These are phyloP conservation scores for Epicoccum sorghinum DNA, from an alignment of 2,329 filamentous ascomycete genomes.

Conservation along the genomic window DNA sequence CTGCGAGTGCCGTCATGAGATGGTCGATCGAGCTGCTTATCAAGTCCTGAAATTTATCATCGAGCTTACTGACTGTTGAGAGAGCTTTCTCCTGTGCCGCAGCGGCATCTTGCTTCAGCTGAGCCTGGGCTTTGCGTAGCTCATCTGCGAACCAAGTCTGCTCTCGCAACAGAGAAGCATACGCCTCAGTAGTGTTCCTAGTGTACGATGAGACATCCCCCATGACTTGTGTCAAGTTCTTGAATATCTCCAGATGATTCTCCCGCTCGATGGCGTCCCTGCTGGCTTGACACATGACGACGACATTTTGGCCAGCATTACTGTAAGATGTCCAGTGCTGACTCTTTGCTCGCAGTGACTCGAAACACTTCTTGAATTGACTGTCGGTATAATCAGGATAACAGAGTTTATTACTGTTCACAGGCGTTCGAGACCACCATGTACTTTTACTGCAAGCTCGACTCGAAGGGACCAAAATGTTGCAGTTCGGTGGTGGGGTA, in stretches of 20 bases:
- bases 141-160: slow-evolving; percentile 33
- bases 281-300: slow-evolving; percentile 67
- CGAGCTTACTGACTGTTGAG: slow-evolving; percentile 21
- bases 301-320: slow-evolving; percentile 65
- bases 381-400: slow-evolving; percentile 41
- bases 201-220: slow-evolving; percentile 29
- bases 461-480: slow-evolving; percentile 53
- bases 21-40: slow-evolving; percentile 27
- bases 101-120: slow-evolving; percentile 24
- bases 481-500: slow-evolving; percentile 58
- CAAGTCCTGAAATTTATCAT: slow-evolving; percentile 29
- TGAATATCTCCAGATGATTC: slow-evolving; percentile 43
- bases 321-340: slow-evolving; percentile 70
- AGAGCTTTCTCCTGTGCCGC: slow-evolving; percentile 29
- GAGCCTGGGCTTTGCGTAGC: slow-evolving; percentile 26
- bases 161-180: slow-evolving; percentile 29
- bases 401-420: slow-evolving; percentile 34
- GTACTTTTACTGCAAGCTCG: slow-evolving; percentile 36
- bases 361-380: slow-evolving; percentile 59
- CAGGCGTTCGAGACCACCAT: slow-evolving; percentile 27
- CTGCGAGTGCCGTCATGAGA: slow-evolving; percentile 24
- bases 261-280: slow-evolving; percentile 64
- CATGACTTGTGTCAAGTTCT: slow-evolving; percentile 39
- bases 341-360: slow-evolving; percentile 58
- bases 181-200: slow-evolving; percentile 29